Evolutionary conservation across 2,329 filamentous ascomycete genomes (phyloP).

Genomic region (Hypomyces perniciosus): DNA sequence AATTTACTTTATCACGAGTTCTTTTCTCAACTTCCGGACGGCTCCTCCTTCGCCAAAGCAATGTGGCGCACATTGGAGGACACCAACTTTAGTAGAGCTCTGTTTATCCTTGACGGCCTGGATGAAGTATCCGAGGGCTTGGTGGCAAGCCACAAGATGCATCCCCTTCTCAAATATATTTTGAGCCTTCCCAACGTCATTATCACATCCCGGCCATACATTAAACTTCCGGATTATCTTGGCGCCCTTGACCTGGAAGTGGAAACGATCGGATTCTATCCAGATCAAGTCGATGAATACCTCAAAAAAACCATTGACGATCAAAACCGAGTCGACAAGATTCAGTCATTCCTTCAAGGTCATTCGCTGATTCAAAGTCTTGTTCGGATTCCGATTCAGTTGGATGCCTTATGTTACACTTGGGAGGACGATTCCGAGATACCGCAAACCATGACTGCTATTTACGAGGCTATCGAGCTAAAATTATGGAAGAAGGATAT

Average conservation of each 20-base stretch:
- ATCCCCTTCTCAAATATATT: slow-evolving; percentile 23
- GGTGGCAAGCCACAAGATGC: slow-evolving; percentile 10
- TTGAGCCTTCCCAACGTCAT: slow-evolving; percentile 31
- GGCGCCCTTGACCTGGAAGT: slow-evolving; percentile 27
- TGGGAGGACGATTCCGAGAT: slow-evolving; percentile 23
- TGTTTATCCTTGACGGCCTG: slow-evolving; percentile 38
- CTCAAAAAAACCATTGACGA: neutral
- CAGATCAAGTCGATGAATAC: slow-evolving; percentile 30
- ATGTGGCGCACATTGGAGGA: slow-evolving; percentile 12
- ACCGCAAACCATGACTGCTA: neutral
- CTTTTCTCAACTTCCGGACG: slow-evolving; percentile 17
- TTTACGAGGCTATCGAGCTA: no score
- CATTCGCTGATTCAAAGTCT: slow-evolving; percentile 30
- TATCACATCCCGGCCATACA: slow-evolving; percentile 34
- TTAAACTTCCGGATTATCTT: slow-evolving; percentile 4
- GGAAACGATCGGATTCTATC: slow-evolving; percentile 35
- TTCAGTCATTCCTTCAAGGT: slow-evolving; percentile 28
- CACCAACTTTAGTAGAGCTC: slow-evolving; percentile 17
- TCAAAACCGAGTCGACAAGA: slow-evolving; percentile 12
- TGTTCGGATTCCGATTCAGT: slow-evolving; percentile 37
- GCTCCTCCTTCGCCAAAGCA: slow-evolving; percentile 15
- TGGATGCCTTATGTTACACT: slow-evolving; percentile 37
- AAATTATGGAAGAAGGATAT: no score
- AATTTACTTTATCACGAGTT: slow-evolving; percentile 23
- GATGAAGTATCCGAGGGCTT: slow-evolving; percentile 33